A percentile compares a stretch with the other conserved stretches of the same genome.
phyloP scores from a whole-genome alignment of 2,329 filamentous ascomycete genomes.

The Cladosporium colombiae region DNA sequence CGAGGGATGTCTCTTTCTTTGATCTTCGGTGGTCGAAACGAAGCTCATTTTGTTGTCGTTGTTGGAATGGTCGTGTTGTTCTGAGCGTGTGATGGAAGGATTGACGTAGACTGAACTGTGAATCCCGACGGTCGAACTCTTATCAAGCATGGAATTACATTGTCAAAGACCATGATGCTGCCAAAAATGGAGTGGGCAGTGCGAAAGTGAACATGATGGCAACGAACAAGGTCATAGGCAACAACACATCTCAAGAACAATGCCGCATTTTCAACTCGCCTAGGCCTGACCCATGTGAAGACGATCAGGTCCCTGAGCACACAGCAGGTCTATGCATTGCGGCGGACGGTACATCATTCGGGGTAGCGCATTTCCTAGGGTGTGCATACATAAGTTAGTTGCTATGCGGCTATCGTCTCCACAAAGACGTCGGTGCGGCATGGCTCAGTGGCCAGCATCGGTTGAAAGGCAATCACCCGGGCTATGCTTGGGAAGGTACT shows the following conservation, averaged over 20 bases:
- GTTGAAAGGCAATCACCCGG: neutral
- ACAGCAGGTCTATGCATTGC: conserved; percentile 13
- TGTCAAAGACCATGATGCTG: conserved; percentile 6
- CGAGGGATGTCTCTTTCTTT: conserved; percentile 3
- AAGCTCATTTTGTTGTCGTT: conserved; percentile 4
- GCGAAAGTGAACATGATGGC: neutral
- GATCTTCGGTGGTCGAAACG: neutral
- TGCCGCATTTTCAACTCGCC: conserved; percentile 17
- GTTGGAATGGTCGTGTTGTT: neutral
- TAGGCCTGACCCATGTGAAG: conserved; percentile 19
- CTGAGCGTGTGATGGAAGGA: neutral
- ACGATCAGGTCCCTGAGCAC: conserved; percentile 9
- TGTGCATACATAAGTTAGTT: conserved; percentile 15
- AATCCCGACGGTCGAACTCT: neutral
- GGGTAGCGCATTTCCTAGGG: conserved; percentile 18
- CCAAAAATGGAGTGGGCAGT: conserved; percentile 16
- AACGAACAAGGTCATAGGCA: conserved; percentile 9
- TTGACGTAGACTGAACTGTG: neutral
- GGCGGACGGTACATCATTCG: conserved; percentile 18
- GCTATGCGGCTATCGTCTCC: conserved; percentile 12
- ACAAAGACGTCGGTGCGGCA: conserved; percentile 7
- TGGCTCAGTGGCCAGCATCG: conserved; percentile 1
- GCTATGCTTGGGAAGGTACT: conserved; percentile 15
- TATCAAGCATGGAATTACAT: conserved; percentile 8
- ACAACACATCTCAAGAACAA: conserved; percentile 14